Conservation (phyloP, 768 basidiomycete species). For the Tubosaeta brunneosetosa region DNA sequence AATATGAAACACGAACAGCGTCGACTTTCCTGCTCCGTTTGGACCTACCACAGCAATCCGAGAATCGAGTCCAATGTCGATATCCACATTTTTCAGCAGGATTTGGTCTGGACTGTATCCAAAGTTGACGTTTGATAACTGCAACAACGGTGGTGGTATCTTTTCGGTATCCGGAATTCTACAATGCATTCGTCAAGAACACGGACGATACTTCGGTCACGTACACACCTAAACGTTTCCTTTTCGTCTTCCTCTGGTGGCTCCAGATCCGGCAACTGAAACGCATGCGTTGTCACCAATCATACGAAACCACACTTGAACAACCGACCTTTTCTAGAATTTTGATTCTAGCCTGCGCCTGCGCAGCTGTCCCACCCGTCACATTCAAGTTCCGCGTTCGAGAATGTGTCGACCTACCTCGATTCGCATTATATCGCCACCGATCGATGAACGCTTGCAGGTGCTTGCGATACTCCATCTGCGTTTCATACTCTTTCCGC, state of each 20-base stretch:
- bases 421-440: conserved; percentile 97
- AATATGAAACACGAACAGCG: conserved; percentile 50
- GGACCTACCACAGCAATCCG: conserved; percentile 94
- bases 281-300: not conserved
- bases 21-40: conserved; percentile 96
- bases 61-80: conserved; percentile 93
- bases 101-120: conserved; percentile 77
- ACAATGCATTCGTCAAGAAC: not conserved
- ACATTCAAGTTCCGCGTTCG: conserved; percentile 2
- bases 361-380: conserved; percentile 54
- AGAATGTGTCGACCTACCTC: conserved; percentile 45
- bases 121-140: conserved; percentile 87
- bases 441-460: conserved; percentile 97
- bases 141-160: conserved; percentile 92
- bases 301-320: not conserved
- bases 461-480: conserved; percentile 93
- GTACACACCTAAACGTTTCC: conserved; percentile 78
- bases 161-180: conserved; percentile 97
- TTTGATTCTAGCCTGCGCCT: conserved; percentile 79
- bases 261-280: conserved; percentile 82
- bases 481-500: conserved; percentile 92
- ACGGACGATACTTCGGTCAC: not conserved
- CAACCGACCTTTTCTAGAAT: conserved; percentile 64
- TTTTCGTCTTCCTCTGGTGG: conserved; percentile 91
- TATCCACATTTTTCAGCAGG: conserved; percentile 73